Conservation (phyloP, 805 yeast genomes). For the Cyberlindnera bimundalis region DNA sequence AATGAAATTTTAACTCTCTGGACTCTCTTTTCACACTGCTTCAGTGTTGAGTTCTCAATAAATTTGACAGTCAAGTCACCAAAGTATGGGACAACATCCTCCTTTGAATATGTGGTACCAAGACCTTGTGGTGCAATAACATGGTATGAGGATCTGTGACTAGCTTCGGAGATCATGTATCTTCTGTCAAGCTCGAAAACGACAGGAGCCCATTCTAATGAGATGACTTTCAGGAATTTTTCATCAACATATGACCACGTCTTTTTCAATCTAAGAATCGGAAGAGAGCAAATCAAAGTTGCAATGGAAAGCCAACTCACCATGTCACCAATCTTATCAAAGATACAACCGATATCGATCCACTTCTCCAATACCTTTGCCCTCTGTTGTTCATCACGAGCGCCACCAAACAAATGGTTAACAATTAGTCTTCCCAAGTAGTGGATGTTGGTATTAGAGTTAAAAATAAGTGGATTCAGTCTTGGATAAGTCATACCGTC, state of each 20-base stretch:
- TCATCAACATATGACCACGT: conserved; percentile 75
- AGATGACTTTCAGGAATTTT: conserved; percentile 53
- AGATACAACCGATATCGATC: conserved; percentile 76
- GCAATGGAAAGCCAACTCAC: conserved; percentile 93
- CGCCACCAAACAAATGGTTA: conserved; percentile 62
- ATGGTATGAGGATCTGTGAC: conserved; percentile 59
- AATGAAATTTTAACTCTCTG: conserved; percentile 69
- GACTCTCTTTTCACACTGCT: conserved; percentile 61
- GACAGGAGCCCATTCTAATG: conserved; percentile 90
- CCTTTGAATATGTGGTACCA: conserved; percentile 71
- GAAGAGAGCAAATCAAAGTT: conserved; percentile 75
- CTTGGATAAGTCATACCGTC: conserved; percentile 35
- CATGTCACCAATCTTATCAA: conserved; percentile 85
- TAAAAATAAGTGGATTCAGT: conserved; percentile 75
- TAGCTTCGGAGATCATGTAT: conserved; percentile 53
- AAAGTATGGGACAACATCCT: conserved; percentile 81
- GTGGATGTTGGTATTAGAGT: conserved; percentile 63
- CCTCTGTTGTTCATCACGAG: conserved; percentile 34
- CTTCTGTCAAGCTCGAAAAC: conserved; percentile 84
- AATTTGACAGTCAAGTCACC: conserved; percentile 69
- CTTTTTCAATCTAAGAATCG: conserved; percentile 66
- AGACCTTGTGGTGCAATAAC: conserved; percentile 86
- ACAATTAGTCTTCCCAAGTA: conserved; percentile 70
- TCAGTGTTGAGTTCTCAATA: conserved; percentile 36
- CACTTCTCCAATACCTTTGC: conserved; percentile 73